Evolutionary conservation across 306 rosid species (phyloP), one percentile per base, ranked within the genome.

Genomic region (Vigna radiata): DNA sequence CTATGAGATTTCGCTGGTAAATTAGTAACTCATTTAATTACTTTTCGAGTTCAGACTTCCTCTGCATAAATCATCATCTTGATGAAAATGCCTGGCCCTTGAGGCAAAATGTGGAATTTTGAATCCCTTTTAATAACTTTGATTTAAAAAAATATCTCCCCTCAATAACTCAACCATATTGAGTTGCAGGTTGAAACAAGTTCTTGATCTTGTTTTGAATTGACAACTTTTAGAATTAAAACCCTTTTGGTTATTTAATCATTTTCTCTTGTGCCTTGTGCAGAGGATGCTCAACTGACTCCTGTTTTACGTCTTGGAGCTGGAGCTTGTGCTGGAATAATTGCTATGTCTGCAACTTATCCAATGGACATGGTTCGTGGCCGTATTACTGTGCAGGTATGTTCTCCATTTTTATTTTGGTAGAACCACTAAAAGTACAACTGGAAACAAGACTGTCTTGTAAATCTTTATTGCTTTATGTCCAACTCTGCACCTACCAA

Each of bases 301-400:
- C 98, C 99, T 81, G 58, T 92, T 72, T 82, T 96, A 70, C 97
- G 98, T 49, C 98, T 92, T 82, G 99, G 99, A 78, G 99, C 98
- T 78, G 99, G 99, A 76, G 99, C 99, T 66, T 91, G 93, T 88
- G 98, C 99, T 82, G 99, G 99, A 78, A 96, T 96, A 52, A 91
- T 96, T 87, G 99, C 98, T 68, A 96, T 96, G 99, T 96, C 99
- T 52, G 99, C 99, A 72, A 96, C 99, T 43, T 96, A 96, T 85
- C 99, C 99, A 18, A 91, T 96, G 98, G 99, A 96, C 88, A 91
- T 96, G 99, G 99, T 96, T 59, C 98, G 99, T 73, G 99, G 99
- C 79, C 85, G 99, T 86, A 78, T 96, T 79, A 96, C 99, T 33
- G 99, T 96, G 47, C 99, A 96, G 99, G 99, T 96, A 79, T 0